Percentiles rank a stretch among this genome's conserved stretches.
Conservation (phyloP, 495 filamentous ascomycete species). For the Trichoderma asperelloides region DNA sequence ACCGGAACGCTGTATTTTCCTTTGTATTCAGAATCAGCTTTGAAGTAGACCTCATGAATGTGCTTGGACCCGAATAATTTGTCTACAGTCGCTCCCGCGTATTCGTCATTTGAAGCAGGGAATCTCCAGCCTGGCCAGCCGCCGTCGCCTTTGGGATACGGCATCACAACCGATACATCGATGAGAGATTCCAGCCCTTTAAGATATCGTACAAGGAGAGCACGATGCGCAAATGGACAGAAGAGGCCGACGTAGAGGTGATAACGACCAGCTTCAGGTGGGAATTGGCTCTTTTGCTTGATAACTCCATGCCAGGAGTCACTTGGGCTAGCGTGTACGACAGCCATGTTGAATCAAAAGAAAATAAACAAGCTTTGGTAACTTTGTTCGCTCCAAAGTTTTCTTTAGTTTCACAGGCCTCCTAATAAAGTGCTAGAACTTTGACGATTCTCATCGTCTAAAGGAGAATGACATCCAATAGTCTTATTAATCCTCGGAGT, state of each 20-base stretch:
- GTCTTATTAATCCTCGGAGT: neutral
- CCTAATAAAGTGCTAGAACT: neutral
- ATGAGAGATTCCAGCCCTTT: conserved; percentile 64
- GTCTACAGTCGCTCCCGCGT: conserved; percentile 42
- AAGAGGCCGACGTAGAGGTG: conserved; percentile 10
- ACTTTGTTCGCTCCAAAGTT: too few species aligned
- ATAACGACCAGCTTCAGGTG: neutral
- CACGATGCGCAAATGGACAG: conserved; percentile 51
- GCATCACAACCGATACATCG: conserved; percentile 46
- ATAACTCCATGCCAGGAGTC: neutral
- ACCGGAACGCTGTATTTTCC: conserved; percentile 71
- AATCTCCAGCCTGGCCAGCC: conserved; percentile 62
- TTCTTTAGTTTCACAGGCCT: neutral
- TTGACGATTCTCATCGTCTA: neutral
- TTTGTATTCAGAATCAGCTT: conserved; percentile 53
- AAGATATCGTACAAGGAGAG: conserved; percentile 55
- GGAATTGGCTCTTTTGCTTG: neutral
- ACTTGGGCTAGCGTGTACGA: neutral
- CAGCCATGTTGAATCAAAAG: neutral
- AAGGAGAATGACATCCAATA: neutral
- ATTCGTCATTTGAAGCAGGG: conserved; percentile 44
- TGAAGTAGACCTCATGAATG: conserved; percentile 63
- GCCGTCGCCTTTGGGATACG: conserved; percentile 24
- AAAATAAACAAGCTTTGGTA: neutral
- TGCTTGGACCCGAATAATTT: conserved; percentile 52